phyloP scores from a whole-genome alignment of 2,329 filamentous ascomycete genomes.

The Aspergillus fumigatus region DNA sequence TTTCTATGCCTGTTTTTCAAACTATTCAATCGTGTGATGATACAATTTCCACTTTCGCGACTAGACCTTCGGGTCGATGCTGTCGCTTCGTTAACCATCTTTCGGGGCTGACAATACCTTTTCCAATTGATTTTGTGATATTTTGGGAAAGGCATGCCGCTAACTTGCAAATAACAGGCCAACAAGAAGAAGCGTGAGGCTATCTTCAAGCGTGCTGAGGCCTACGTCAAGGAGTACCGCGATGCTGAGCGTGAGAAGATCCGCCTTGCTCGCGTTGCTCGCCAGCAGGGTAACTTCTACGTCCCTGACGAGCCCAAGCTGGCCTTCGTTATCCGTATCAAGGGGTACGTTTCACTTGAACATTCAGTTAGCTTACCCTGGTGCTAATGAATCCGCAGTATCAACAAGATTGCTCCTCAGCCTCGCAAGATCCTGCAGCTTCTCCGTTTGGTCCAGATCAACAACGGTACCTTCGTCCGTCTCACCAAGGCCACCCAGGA shows the following conservation, averaged over 20 bases:
- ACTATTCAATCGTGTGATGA: constrained; percentile 65
- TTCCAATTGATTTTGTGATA: constrained; percentile 11
- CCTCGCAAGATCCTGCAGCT: constrained; percentile 99
- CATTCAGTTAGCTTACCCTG: too few species aligned
- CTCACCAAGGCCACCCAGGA: constrained; percentile 96
- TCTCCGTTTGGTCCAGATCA: constrained; percentile 99
- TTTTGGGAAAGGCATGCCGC: constrained; percentile 15
- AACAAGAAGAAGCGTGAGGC: constrained; percentile 98
- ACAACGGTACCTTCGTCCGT: constrained; percentile 98
- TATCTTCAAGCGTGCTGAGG: constrained; percentile 99
- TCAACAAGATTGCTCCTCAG: constrained; percentile 99
- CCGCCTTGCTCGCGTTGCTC: constrained; percentile 81
- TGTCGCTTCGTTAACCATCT: constrained; percentile 66
- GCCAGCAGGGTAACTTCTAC: constrained; percentile 89
- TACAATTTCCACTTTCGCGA: constrained; percentile 74
- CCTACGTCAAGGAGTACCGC: constrained; percentile 99
- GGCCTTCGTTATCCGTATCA: constrained; percentile 98
- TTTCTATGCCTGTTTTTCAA: constrained; percentile 18
- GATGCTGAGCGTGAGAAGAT: constrained; percentile 98
- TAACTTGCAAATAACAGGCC: constrained; percentile 55
- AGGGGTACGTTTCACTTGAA: constrained; percentile 61
- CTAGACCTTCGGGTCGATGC: constrained; percentile 91
- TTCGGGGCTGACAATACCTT: constrained; percentile 67
- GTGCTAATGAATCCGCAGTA: constrained; percentile 54
- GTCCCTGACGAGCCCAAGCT: constrained; percentile 92